phyloP scores from a whole-genome alignment of 78 protist species.

The Carpediemonas membranifera region DNA sequence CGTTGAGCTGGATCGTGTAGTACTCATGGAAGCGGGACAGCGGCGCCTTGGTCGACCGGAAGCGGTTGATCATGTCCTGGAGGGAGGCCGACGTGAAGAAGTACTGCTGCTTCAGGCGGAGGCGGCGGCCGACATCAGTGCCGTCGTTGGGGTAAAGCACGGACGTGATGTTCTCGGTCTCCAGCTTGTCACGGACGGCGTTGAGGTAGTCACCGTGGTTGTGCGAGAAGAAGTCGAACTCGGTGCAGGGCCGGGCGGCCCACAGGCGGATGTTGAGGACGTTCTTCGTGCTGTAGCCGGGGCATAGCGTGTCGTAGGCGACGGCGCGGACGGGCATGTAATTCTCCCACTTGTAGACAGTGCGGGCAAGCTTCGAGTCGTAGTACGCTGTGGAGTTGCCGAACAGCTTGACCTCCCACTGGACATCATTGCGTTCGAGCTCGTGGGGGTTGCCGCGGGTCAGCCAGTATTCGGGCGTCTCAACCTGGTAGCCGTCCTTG shows the following conservation, averaged over 20 bases:
- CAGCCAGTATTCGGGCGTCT: slow-evolving; percentile 68
- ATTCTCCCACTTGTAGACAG: slow-evolving; percentile 55
- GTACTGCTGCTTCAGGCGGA: slow-evolving; percentile 84
- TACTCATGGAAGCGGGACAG: slow-evolving; percentile 19
- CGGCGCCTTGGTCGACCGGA: slow-evolving; percentile 4
- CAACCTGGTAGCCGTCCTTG: slow-evolving; percentile 73
- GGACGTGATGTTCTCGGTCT: slow-evolving; percentile 66
- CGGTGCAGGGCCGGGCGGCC: slow-evolving; percentile 64
- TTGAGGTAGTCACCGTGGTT: slow-evolving; percentile 64
- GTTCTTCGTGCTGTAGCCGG: slow-evolving; percentile 75
- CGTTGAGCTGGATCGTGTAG: slow-evolving; percentile 84
- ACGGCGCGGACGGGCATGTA: slow-evolving; percentile 52
- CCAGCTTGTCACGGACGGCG: slow-evolving; percentile 63
- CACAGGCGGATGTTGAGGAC: slow-evolving; percentile 74
- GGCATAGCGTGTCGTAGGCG: slow-evolving; percentile 64
- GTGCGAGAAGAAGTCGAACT: slow-evolving; percentile 61
- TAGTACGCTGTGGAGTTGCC: slow-evolving; percentile 23
- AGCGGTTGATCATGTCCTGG: slow-evolving; percentile 20
- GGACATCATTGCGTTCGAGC: slow-evolving; percentile 57
- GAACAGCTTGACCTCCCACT: slow-evolving; percentile 48
- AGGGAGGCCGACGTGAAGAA: slow-evolving; percentile 79
- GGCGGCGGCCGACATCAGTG: slow-evolving; percentile 64
- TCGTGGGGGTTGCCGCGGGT: slow-evolving; percentile 78
- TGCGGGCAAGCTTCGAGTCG: too few species aligned
- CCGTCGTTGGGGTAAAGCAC: slow-evolving; percentile 91